These are phyloP conservation scores for Cladosporium austrohemisphaericum DNA, from an alignment of 2,329 filamentous ascomycete species.

Conservation along the genomic window DNA sequence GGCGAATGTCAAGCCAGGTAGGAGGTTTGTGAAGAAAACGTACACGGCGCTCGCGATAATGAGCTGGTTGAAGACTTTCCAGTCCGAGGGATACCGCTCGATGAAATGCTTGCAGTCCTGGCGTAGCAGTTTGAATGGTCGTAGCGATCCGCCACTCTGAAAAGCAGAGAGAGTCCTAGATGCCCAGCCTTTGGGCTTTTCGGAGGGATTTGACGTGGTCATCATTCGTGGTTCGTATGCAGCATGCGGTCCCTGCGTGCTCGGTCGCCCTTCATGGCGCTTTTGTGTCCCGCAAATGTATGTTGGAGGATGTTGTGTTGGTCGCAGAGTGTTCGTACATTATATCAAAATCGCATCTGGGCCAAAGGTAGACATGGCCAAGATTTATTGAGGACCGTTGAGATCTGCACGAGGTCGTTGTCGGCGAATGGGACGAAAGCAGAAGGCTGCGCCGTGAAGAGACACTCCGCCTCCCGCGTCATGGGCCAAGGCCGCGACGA, in stretches of 20 bases:
- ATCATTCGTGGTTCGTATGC: not conserved
- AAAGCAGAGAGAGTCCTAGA: slow-evolving; percentile 17
- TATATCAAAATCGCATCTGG: not conserved
- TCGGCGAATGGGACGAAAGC: slow-evolving; percentile 4
- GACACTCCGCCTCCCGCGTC: slow-evolving; percentile 10
- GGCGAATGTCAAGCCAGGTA: slow-evolving; percentile 65
- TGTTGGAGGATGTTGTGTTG: too few relatives aligned
- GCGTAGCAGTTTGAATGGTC: slow-evolving; percentile 32
- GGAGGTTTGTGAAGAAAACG: slow-evolving; percentile 64
- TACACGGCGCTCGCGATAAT: slow-evolving; percentile 62
- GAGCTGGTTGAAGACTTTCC: slow-evolving; percentile 58
- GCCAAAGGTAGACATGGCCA: not conserved
- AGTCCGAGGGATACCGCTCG: slow-evolving; percentile 33
- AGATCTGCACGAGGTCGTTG: slow-evolving; percentile 1
- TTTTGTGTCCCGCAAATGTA: not conserved
- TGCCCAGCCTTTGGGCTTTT: slow-evolving; percentile 1
- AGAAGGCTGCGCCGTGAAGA: not conserved
- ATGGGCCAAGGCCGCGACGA: slow-evolving; percentile 2
- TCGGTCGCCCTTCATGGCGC: not conserved
- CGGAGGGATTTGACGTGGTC: not conserved
- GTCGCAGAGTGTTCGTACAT: not conserved
- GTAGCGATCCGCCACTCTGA: slow-evolving; percentile 24
- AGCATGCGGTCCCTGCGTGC: not conserved
- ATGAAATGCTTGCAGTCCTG: slow-evolving; percentile 31
- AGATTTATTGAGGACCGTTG: slow-evolving; percentile 2